phyloP scores from a whole-genome alignment of 208 protist genomes.

The Phytomonas sp. region DNA sequence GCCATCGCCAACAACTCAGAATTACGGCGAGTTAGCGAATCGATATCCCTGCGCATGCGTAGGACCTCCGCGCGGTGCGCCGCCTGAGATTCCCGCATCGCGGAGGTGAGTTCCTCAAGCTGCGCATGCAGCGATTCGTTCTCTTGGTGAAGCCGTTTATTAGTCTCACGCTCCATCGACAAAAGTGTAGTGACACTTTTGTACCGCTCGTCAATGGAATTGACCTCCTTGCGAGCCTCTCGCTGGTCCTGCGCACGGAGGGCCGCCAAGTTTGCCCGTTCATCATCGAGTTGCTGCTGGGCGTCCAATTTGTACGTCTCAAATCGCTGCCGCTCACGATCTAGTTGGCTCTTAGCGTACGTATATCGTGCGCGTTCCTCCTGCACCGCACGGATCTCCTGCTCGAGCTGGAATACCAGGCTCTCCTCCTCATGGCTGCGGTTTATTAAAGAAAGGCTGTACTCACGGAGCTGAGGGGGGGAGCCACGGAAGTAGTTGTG shows the following conservation, averaged over 20 bases:
- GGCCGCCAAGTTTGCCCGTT: conserved; percentile 37
- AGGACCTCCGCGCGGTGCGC: conserved; percentile 59
- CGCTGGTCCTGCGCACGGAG: conserved; percentile 34
- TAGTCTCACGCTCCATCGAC: conserved; percentile 61
- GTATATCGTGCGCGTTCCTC: conserved; percentile 69
- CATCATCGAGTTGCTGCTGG: conserved; percentile 65
- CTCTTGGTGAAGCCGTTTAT: conserved; percentile 53
- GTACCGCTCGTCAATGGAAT: conserved; percentile 67
- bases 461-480: not conserved
- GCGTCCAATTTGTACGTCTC: conserved; percentile 43
- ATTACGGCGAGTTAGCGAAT: conserved; percentile 80
- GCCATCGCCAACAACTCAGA: conserved; percentile 69
- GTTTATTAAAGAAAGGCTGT: too few relatives aligned
- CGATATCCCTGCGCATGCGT: conserved; percentile 71
- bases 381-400: conserved; percentile 64
- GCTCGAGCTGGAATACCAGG: conserved; percentile 65
- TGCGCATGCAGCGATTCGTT: conserved; percentile 71
- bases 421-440: conserved; percentile 26
- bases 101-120: conserved; percentile 66
- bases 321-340: conserved; percentile 76
- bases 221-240: conserved; percentile 52
- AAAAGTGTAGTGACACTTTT: conserved; percentile 55
- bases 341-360: conserved; percentile 42
- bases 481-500: conserved; percentile 58
- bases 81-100: conserved; percentile 59